Evolutionary conservation across 2,329 filamentous ascomycete genomes (phyloP).

Genomic region (Remersonia thermophila): DNA sequence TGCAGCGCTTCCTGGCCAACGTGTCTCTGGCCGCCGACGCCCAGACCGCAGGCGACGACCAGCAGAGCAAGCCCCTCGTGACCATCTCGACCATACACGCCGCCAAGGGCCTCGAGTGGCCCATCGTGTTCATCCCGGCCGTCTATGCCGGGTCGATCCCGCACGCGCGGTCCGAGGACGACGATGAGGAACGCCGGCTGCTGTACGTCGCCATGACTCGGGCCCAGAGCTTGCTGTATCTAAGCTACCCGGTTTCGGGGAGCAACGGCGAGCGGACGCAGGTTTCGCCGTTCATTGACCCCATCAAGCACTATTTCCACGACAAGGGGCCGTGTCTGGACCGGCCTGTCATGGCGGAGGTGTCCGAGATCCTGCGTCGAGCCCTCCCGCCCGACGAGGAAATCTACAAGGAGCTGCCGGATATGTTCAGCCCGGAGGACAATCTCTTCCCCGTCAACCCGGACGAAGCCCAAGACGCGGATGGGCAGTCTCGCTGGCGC

Average conservation of each 20-base stretch:
- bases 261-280: constrained; percentile 42
- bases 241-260: constrained; percentile 64
- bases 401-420: constrained; percentile 40
- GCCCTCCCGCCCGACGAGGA: constrained; percentile 42
- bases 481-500: constrained; percentile 5
- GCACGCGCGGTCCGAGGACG: constrained; percentile 73
- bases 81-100: constrained; percentile 95
- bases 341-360: constrained; percentile 46
- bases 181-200: constrained; percentile 74
- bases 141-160: constrained; percentile 86
- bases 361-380: constrained; percentile 60
- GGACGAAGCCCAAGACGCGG: constrained; percentile 26
- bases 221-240: constrained; percentile 72
- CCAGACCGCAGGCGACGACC: constrained; percentile 48
- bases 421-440: constrained; percentile 50
- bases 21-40: constrained; percentile 75
- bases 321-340: constrained; percentile 60
- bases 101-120: constrained; percentile 94
- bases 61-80: constrained; percentile 49
- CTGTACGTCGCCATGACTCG: constrained; percentile 96
- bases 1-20: constrained; percentile 79
- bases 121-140: constrained; percentile 82
- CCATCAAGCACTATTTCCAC: constrained; percentile 37
- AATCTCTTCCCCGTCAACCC: constrained; percentile 56
- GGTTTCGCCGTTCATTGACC: constrained; percentile 60